Conservation (phyloP, 257 asterid species). For the Solanum okadae region DNA sequence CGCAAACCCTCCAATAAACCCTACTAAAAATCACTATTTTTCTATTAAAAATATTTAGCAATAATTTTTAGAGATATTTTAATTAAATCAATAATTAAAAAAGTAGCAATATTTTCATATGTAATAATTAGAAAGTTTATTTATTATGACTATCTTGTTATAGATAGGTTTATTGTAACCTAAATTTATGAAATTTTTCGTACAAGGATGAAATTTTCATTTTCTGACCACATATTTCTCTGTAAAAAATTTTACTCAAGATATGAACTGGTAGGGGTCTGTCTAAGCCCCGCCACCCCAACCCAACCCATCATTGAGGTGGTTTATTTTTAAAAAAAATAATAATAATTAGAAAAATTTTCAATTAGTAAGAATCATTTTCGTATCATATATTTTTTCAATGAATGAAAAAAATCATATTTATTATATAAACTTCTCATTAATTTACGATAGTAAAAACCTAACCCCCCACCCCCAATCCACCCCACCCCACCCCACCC, state of each 20-base stretch:
- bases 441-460: neutral
- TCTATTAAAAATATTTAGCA: no score
- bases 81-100: neutral
- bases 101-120: neutral
- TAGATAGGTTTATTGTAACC: no score
- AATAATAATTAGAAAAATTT: no score
- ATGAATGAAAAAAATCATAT: neutral
- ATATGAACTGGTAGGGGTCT: neutral
- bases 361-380: no score
- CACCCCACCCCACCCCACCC: no score
- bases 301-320: no score
- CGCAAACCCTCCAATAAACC: neutral
- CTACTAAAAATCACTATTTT: neutral
- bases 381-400: neutral
- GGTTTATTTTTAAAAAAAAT: rapidly evolving
- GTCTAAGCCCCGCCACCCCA: rapidly evolving
- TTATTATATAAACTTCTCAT: no score
- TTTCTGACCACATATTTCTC: neutral
- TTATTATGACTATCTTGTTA: no score
- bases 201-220: no score
- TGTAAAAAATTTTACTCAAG: rapidly evolving
- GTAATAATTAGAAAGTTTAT: neutral
- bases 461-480: neutral
- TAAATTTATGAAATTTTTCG: neutral
- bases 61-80: no score